Evolutionary conservation across 2,329 filamentous ascomycete genomes (phyloP), one percentile per base, ranked within the genome.

Genomic region (Lasiodiplodia theobromae): DNA sequence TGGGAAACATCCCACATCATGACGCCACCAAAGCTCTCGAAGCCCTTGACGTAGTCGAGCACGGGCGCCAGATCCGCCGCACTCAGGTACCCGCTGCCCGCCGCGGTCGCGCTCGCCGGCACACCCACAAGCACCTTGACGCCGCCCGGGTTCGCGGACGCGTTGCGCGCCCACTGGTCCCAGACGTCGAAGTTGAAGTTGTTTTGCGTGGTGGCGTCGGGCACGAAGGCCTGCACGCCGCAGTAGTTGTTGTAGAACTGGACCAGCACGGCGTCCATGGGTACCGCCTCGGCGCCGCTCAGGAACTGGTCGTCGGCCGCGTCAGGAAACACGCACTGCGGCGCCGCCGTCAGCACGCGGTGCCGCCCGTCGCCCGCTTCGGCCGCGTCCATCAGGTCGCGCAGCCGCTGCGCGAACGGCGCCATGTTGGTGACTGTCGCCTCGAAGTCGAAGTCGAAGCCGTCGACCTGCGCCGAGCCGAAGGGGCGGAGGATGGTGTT

Each of bases 381-480:
- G 28, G 84, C 83, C 23, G 80, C 79, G 71, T 88, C 82, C 83
- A 89, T 89, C 40, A 84, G 73, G 18, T 76, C 73, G 37, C 89
- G 86, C 11, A 92, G 84, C 66, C 85, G 81, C 47, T 83, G 81
- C 1, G 85, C 89, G 72, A 93, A 91, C 1, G 86, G 79, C 0
- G 82, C 83, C 80, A 91, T 88, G 79, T 92, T 89, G 58, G 78
- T 78, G 16, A 86, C 85, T 2, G 79, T 77, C 4, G 86, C 82
- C 79, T 93, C 91, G 70, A 93, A 89, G 77, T 94, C 91, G 71
- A 93, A 88, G 78, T 94, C 91, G 77, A 94, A 93, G 4, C 92
- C 92, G 76, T 94, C 90, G 52, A 94, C 80, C 4, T 87, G 82
- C 11, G 88, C 87, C 14, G 80, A 78, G 66, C 89, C 89, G 75